Base-by-base conservation (phyloP, 2,329 filamentous ascomycete genomes). In the Rosellinia necatrix region DNA sequence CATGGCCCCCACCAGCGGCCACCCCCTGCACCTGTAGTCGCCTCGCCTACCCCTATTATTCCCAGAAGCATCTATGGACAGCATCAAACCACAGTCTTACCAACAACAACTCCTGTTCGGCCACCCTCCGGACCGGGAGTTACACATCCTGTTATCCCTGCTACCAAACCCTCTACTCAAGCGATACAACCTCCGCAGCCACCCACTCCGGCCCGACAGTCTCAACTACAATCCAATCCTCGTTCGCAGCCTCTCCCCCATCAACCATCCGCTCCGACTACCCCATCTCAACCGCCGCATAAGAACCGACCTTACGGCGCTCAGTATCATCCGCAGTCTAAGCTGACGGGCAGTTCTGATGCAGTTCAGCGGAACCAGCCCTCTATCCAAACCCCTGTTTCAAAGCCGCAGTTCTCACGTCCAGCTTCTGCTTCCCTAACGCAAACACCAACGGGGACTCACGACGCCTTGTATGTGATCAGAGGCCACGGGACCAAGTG, bases 401-500 rank as follows among this genome's bases (percentile, higher is more conserved):
- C 66, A 10, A 53, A 50, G 12, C 54, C 63, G 27, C 65, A 62
- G 9, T 15, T 59, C 29, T 50, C 58, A 32, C 66, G 54, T 44
- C 47, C 60, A 19, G 46, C 58, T 34, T 56, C 65, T 17, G 37
- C 56, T 41, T 49, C 60, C 2, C 60, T 62, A 54, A 43, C 35
- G 3, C 68, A 68, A 27, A 71, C 68, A 15, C 66, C 70, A 4
- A 24, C 59, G 4, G 56, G 58, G 1, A 9, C 47, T 51, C 56
- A 55, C 53, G 44, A 61, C 53, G 38, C 68, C 30, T 40, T 64
- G 43, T 62, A 71, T 63, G 59, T 73, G 37, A 58, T 72, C 44
- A 66, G 71, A 53, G 71, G 74, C 34, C 68, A 72, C 55, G 83
- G 81, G 40, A 88, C 85, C 0, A 81, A 80, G 64, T 88, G 85